Evolutionary conservation across 306 rosid species (phyloP).

Genomic region (Acacia acuminata): DNA sequence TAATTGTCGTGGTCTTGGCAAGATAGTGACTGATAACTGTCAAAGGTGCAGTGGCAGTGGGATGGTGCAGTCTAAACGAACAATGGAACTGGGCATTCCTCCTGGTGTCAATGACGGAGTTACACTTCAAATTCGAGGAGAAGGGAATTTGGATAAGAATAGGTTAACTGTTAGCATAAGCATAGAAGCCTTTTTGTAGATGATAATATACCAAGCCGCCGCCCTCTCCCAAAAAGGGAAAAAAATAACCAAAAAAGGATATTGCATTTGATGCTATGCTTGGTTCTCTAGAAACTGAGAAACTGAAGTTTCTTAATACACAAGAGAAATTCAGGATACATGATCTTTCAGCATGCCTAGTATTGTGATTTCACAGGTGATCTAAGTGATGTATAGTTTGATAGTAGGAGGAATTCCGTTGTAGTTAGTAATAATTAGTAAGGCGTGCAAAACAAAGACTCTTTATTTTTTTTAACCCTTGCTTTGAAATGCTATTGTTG

Average conservation of each 20-base stretch:
- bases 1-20: slow-evolving; percentile 81
- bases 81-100: slow-evolving; percentile 61
- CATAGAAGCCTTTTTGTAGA: background rate
- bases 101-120: slow-evolving; percentile 82
- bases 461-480: background rate
- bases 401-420: background rate
- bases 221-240: background rate
- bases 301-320: background rate
- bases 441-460: slow-evolving; percentile 10
- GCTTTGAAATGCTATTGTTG: background rate
- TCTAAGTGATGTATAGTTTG: background rate
- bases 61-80: slow-evolving; percentile 55
- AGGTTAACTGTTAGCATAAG: slow-evolving; percentile 45
- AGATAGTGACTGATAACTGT: slow-evolving; percentile 67
- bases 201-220: background rate
- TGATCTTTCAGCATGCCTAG: slow-evolving; percentile 12
- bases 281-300: background rate
- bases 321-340: background rate
- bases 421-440: background rate
- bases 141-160: slow-evolving; percentile 71
- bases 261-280: background rate
- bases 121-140: slow-evolving; percentile 76
- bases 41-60: slow-evolving; percentile 74
- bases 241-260: background rate
- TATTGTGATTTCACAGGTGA: slow-evolving; percentile 9